Evolutionary conservation across 2,329 filamentous ascomycete genomes (phyloP).

Genomic region (Clarireedia hainanense): DNA sequence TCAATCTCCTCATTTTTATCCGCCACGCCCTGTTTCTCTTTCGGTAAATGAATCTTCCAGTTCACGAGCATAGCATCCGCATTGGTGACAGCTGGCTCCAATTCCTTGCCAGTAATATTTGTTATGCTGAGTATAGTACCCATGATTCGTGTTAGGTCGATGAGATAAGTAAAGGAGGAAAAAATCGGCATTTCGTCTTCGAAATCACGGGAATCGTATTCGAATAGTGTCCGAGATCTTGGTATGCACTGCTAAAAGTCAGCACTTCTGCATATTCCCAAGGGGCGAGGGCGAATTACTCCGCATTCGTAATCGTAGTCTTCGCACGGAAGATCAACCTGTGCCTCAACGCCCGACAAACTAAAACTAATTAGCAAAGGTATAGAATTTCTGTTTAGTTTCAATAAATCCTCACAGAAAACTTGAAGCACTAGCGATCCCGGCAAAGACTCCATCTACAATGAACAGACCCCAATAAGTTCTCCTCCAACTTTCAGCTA

Average conservation of each 20-base stretch:
- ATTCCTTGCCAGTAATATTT: conserved; percentile 19
- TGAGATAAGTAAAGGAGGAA: conserved; percentile 33
- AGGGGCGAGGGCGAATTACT: conserved; percentile 23
- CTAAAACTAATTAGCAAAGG: conserved; percentile 3
- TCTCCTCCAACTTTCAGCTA: conserved; percentile 35
- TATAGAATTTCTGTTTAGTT: not conserved
- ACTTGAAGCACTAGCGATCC: conserved; percentile 15
- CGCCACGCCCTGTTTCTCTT: conserved; percentile 34
- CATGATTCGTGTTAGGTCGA: conserved; percentile 32
- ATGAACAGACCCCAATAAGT: conserved; percentile 36
- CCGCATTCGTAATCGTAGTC: conserved; percentile 35
- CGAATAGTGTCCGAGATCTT: conserved; percentile 27
- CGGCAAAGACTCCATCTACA: conserved; percentile 21
- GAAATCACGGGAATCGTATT: conserved; percentile 32
- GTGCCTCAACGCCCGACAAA: conserved; percentile 25
- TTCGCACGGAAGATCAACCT: conserved; percentile 34
- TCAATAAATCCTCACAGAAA: conserved; percentile 17
- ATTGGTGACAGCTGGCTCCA: conserved; percentile 26
- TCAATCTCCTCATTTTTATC: conserved; percentile 32
- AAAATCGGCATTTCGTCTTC: conserved; percentile 30
- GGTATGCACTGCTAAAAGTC: conserved; percentile 29
- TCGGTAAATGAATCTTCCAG: conserved; percentile 33
- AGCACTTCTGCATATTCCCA: conserved; percentile 2
- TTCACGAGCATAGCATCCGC: conserved; percentile 33
- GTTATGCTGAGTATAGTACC: conserved; percentile 29